phyloP scores from a whole-genome alignment of 108 stramenopile species.

The Fragilariopsis cylindrus region DNA sequence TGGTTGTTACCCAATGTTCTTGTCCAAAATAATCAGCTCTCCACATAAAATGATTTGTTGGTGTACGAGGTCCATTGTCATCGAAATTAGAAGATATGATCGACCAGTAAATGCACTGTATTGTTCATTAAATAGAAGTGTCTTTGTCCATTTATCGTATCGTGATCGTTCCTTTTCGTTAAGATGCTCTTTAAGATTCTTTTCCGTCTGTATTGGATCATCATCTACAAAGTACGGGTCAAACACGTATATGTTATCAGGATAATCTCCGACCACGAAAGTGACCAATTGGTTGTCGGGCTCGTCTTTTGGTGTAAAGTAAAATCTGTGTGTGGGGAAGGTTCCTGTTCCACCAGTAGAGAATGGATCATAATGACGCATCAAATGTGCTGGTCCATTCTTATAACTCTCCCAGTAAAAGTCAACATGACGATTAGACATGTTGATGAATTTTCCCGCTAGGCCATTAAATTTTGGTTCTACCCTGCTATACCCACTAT shows the following conservation, averaged over 20 bases:
- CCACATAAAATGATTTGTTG: slow-evolving; percentile 72
- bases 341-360: slow-evolving; percentile 54
- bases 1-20: slow-evolving; percentile 76
- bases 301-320: slow-evolving; percentile 40
- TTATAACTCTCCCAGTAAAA: slow-evolving; percentile 60
- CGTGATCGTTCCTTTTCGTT: slow-evolving; percentile 38
- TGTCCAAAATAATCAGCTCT: slow-evolving; percentile 80
- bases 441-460: slow-evolving; percentile 80
- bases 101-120: slow-evolving; percentile 67
- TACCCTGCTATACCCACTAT: slow-evolving; percentile 14
- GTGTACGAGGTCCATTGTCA: slow-evolving; percentile 41
- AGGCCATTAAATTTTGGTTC: slow-evolving; percentile 58
- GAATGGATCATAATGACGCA: slow-evolving; percentile 48
- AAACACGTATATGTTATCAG: slow-evolving; percentile 54
- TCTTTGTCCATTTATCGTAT: slow-evolving; percentile 51
- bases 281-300: slow-evolving; percentile 20
- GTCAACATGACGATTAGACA: slow-evolving; percentile 39
- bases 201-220: slow-evolving; percentile 57
- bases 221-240: slow-evolving; percentile 69
- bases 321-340: slow-evolving; percentile 65
- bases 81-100: slow-evolving; percentile 52
- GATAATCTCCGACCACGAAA: slow-evolving; percentile 46
- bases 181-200: slow-evolving; percentile 50
- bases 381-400: slow-evolving; percentile 37
- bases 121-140: slow-evolving; percentile 57